Evolutionary conservation across 352 stramenopile genomes (phyloP), one percentile per base, ranked within the genome.

Genomic region (Globisporangium uncinulatum): DNA sequence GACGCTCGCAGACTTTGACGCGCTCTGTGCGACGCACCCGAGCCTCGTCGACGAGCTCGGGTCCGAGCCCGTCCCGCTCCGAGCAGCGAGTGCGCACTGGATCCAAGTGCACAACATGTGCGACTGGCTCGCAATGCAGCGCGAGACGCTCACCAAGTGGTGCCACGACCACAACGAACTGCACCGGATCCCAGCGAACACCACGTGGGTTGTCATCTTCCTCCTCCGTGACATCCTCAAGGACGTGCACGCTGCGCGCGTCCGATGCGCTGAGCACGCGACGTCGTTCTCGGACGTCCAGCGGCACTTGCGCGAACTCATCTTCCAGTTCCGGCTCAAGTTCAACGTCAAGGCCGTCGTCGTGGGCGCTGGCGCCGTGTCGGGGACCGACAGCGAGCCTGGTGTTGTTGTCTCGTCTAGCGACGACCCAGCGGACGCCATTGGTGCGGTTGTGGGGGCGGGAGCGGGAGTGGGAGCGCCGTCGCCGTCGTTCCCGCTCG

Each of bases 281-380:
- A 47, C 34, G 3, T 73, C 59, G 4, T 73, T 79, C 39, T 58
- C 63, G 10, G 73, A 80, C 45, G 63, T 76, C 49, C 73, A 83
- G 46, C 68, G 71, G 21, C 62, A 83, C 32, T 17, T 83, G 24
- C 63, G 73, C 3, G 73, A 79, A 34, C 59, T 83, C 13, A 60
- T 80, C 19, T 74, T 79, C 51, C 73, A 83, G 50, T 51, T 80
- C 13, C 69, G 64, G 4, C 61, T 83, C 43, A 83, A 83, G 55
- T 83, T 80, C 39, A 83, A 76, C 37, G 68, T 80, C 47, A 79
- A 79, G 55, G 43, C 57, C 0, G 51, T 67, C 36, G 15, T 34
- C 6, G 14, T 39, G 3, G 2, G 24, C 53, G 24, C 29, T 21
- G 13, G 50, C 31, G 43, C 39, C 49, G n/a, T 43, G n/a, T 32